These are phyloP conservation scores for Talaromyces proteolyticus DNA, from an alignment of 495 filamentous ascomycete species.

Conservation along the genomic window DNA sequence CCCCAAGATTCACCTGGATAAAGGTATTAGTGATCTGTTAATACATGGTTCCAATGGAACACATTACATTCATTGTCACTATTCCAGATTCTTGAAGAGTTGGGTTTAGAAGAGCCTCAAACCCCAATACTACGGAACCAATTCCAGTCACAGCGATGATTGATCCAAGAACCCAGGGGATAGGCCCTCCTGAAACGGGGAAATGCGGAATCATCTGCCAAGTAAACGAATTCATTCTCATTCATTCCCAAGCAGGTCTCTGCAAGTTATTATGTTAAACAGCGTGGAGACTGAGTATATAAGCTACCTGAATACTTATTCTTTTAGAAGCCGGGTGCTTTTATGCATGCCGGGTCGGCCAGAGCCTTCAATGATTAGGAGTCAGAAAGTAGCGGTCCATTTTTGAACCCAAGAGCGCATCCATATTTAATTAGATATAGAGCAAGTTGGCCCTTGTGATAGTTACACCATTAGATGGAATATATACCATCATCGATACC, in stretches of 20 bases:
- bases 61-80: background rate
- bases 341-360: background rate
- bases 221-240: background rate
- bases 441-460: too few species aligned
- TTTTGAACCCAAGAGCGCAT: too few species aligned
- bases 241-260: background rate
- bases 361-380: background rate
- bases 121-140: background rate
- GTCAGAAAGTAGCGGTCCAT: too few species aligned
- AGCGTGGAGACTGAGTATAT: background rate
- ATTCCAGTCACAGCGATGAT: background rate
- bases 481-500: too few species aligned
- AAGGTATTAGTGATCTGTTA: background rate
- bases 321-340: background rate
- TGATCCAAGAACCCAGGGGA: background rate
- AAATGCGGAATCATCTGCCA: background rate
- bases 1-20: background rate
- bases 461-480: too few species aligned
- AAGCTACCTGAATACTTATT: background rate
- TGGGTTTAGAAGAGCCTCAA: background rate
- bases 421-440: too few species aligned
- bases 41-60: background rate
- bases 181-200: background rate
- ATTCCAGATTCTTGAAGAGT: background rate
- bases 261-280: background rate